Evolutionary conservation across 352 stramenopile species (phyloP), one percentile per base, ranked within the genome.

Genomic region (Paralagenidium karlingii): DNA sequence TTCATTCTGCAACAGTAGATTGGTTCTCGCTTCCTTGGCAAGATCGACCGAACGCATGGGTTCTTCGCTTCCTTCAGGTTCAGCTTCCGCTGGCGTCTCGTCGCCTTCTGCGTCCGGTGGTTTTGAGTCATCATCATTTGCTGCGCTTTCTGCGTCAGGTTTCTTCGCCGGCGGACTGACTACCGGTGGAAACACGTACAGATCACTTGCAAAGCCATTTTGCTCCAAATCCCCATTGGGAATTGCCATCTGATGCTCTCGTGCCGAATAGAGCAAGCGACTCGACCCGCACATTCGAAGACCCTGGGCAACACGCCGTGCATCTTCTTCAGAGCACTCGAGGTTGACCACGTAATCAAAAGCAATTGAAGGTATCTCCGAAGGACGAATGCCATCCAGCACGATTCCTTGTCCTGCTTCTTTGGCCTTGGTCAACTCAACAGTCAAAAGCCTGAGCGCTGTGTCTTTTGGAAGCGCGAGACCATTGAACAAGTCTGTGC

Each of bases 281-380:
- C 53, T 47, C 2, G 47, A 47, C 15, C 66, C 61, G 3, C 58
- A 61, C 19, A 82, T 30, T n/a, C 41, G 40, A 3, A 75, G 60
- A 5, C 47, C 52, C 20, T 38, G 27, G 18, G 56, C 33, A 13
- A 64, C 60, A 13, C 43, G 34, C 12, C 61, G 43, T 1, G 73
- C n/a, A 21, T 83, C 69, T 8, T 41, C 52, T 6, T 47, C 51
- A 6, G 58, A 7, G 11, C 63, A 60, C n/a, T 66, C 63, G 13
- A 87, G 62, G 7, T 46, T 41, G 8, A 87, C 40, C 30, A 87
- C 43, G 37, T 78, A 82, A 39, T 84, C 64, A 8, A 62, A 24
- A 22, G 38, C 37, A n/a, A 73, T 40, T 20, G 32, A 22, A n/a
- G 26, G n/a, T 8, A 80, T 37, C 26, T 83, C 64, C 5, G 3